Conservation (phyloP, 2,329 filamentous ascomycete genomes). For the Monosporascus cannonballus region DNA sequence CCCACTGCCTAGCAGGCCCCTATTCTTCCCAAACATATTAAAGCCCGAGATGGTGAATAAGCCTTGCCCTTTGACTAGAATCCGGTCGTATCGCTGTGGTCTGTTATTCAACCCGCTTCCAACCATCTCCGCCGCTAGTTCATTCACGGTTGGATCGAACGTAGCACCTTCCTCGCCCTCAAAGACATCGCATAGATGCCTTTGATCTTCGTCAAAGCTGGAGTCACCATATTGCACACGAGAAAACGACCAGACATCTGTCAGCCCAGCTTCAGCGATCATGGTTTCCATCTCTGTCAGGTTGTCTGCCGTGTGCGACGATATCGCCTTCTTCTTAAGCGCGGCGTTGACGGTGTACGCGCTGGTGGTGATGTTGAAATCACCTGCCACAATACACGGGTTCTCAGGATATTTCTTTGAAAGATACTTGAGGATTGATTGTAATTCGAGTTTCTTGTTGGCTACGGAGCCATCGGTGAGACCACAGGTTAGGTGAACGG, state of each 20-base stretch:
- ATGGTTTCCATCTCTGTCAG: slow-evolving; percentile 41
- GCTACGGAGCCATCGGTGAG: slow-evolving; percentile 52
- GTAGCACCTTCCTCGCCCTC: slow-evolving; percentile 61
- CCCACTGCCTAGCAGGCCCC: slow-evolving; percentile 10
- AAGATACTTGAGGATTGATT: slow-evolving; percentile 42
- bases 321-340: slow-evolving; percentile 46
- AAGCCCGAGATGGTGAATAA: slow-evolving; percentile 38
- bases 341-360: slow-evolving; percentile 47
- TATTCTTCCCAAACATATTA: slow-evolving; percentile 50
- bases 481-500: slow-evolving; percentile 56
- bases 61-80: slow-evolving; percentile 43
- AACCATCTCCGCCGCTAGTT: slow-evolving; percentile 45
- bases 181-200: slow-evolving; percentile 28
- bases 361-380: slow-evolving; percentile 61
- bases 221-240: slow-evolving; percentile 37
- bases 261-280: slow-evolving; percentile 39
- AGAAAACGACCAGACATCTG: slow-evolving; percentile 46
- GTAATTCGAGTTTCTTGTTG: slow-evolving; percentile 51
- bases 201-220: slow-evolving; percentile 19
- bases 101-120: slow-evolving; percentile 42
- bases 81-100: slow-evolving; percentile 61
- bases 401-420: slow-evolving; percentile 31
- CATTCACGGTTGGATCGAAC: slow-evolving; percentile 54
- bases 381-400: slow-evolving; percentile 54
- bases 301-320: slow-evolving; percentile 35